These are phyloP conservation scores for Kodamaea leandrae DNA, from an alignment of 805 yeast species.

Conservation along the genomic window DNA sequence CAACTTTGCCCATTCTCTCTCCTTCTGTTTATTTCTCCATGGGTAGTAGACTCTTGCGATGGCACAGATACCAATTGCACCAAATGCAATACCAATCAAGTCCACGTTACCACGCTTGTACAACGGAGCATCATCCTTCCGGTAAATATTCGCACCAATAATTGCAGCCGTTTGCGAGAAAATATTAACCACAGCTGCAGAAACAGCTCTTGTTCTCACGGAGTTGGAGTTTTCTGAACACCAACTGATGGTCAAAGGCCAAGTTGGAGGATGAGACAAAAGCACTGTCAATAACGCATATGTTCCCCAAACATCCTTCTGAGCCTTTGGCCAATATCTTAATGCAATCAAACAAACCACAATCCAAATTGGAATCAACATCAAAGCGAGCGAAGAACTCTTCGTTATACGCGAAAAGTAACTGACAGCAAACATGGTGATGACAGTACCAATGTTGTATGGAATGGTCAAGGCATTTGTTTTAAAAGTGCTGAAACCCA, in stretches of 20 bases:
- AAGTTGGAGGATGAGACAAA: conserved; percentile 48
- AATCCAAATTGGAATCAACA: conserved; percentile 18
- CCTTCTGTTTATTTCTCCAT: conserved; percentile 45
- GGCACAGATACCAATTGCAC: conserved; percentile 28
- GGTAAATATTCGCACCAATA: conserved; percentile 54
- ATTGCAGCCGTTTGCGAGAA: conserved; percentile 59
- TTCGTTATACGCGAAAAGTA: conserved; percentile 25
- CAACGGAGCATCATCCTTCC: conserved; percentile 55
- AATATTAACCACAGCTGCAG: conserved; percentile 66
- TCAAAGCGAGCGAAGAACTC: conserved; percentile 15
- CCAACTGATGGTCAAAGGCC: conserved; percentile 59
- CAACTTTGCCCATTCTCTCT: conserved; percentile 49
- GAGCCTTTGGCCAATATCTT: conserved; percentile 44
- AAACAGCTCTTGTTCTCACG: conserved; percentile 59
- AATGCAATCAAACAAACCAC: conserved; percentile 22
- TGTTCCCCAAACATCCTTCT: conserved; percentile 42
- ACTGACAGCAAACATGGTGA: conserved; percentile 20
- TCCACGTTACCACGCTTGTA: conserved; percentile 57
- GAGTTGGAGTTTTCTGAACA: conserved; percentile 61
- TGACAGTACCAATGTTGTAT: conserved; percentile 28
- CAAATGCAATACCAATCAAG: conserved; percentile 39
- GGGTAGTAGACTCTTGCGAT: conserved; percentile 40
- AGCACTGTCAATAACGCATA: conserved; percentile 36
- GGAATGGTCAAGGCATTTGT: conserved; percentile 57
- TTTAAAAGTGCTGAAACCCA: conserved; percentile 54